Conservation (phyloP, 2,329 filamentous ascomycete species). For the Arthroderma uncinatum region DNA sequence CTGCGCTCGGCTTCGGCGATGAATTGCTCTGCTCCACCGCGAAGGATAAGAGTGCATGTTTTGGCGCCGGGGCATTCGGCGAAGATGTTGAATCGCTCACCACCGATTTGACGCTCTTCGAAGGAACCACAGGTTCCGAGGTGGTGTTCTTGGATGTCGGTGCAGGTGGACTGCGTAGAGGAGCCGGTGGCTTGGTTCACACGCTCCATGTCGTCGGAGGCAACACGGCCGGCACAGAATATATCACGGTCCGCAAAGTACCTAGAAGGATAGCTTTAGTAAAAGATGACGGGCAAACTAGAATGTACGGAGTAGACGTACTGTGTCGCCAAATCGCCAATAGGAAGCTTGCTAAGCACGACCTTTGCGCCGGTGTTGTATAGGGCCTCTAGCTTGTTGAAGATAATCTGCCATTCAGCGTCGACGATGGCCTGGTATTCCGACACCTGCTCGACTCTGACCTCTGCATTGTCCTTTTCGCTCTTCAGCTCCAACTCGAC, state of each 20-base stretch:
- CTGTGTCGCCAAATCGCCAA: constrained; percentile 94
- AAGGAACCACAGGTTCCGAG: constrained; percentile 83
- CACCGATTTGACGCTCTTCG: constrained; percentile 93
- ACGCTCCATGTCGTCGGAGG: constrained; percentile 86
- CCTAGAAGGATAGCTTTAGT: constrained; percentile 20
- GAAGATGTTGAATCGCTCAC: constrained; percentile 97
- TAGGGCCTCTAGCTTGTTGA: constrained; percentile 94
- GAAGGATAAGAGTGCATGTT: constrained; percentile 90
- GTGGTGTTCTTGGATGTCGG: constrained; percentile 79
- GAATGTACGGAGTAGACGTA: constrained; percentile 29
- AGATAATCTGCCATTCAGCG: constrained; percentile 99
- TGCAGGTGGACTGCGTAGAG: constrained; percentile 88
- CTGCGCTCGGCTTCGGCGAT: constrained; percentile 97
- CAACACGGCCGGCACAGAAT: constrained; percentile 92
- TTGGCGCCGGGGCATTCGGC: constrained; percentile 90
- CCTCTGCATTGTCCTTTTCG: constrained; percentile 98
- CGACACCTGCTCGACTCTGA: constrained; percentile 93
- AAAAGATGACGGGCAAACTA: background rate
- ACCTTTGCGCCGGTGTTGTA: constrained; percentile 94
- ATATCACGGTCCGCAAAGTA: constrained; percentile 96
- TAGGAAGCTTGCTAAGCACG: constrained; percentile 90
- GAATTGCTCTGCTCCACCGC: constrained; percentile 95
- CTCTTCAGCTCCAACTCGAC: constrained; percentile 97
- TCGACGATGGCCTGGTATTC: constrained; percentile 99
- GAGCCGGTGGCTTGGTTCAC: constrained; percentile 91